Percentiles rank a stretch among this genome's conserved stretches.
These are phyloP conservation scores for Chlorophyllum brunneum DNA, from an alignment of 768 basidiomycete species.

Conservation along the genomic window DNA sequence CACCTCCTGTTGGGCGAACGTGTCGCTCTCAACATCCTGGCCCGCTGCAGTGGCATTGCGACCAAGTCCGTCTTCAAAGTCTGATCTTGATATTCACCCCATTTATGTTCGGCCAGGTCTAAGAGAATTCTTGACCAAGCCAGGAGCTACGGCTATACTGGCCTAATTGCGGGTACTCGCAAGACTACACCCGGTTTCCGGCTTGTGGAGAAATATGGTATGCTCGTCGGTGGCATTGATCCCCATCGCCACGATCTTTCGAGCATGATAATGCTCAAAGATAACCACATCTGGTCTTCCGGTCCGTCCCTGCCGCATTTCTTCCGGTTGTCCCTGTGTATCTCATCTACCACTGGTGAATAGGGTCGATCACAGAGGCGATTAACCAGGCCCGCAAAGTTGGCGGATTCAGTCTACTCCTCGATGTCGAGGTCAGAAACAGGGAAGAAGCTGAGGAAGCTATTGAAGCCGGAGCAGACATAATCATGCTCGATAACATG, in stretches of 20 bases:
- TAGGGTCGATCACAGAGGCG: constrained; percentile 88
- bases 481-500: constrained; percentile 95
- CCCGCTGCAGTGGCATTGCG: constrained; percentile 95
- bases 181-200: constrained; percentile 99
- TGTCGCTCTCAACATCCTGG: constrained; percentile 88
- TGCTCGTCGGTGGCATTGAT: constrained; percentile 97
- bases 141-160: constrained; percentile 71
- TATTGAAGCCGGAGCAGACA: constrained; percentile 92
- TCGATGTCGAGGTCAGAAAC: constrained; percentile 91
- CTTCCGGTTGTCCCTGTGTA: constrained; percentile 7
- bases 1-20: constrained; percentile 89
- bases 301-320: constrained; percentile 45
- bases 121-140: constrained; percentile 79
- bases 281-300: constrained; percentile 98
- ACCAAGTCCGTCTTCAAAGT: constrained; percentile 61
- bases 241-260: constrained; percentile 95
- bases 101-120: constrained; percentile 50
- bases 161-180: constrained; percentile 89
- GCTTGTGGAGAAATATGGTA: constrained; percentile 96
- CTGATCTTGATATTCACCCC: background rate
- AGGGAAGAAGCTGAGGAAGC: constrained; percentile 94
- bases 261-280: constrained; percentile 99
- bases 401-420: constrained; percentile 85
- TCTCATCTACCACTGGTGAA: constrained; percentile 2
- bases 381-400: constrained; percentile 83